phyloP scores from a whole-genome alignment of 805 yeast species.

The Candida parachauliodes region DNA sequence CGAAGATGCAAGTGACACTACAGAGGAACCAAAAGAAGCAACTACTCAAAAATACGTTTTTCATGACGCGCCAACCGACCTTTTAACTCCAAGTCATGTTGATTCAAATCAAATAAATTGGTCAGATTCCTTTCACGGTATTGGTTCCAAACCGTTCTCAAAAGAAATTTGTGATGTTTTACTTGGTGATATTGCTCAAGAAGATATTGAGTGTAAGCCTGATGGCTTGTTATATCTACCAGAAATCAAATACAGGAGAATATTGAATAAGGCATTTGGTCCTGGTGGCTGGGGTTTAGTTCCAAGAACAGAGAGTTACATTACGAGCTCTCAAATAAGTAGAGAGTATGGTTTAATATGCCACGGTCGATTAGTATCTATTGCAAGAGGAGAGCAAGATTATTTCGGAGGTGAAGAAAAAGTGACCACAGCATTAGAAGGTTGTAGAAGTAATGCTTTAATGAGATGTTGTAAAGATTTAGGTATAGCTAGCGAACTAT shows the following conservation, averaged over 20 bases:
- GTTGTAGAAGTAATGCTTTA: slow-evolving; percentile 92
- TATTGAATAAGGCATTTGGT: slow-evolving; percentile 87
- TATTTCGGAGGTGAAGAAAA: slow-evolving; percentile 79
- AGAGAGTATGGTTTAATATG: slow-evolving; percentile 88
- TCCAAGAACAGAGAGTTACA: slow-evolving; percentile 80
- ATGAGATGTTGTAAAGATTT: slow-evolving; percentile 98
- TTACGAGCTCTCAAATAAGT: slow-evolving; percentile 72
- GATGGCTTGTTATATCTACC: slow-evolving; percentile 92
- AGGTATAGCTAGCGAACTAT: slow-evolving; percentile 93
- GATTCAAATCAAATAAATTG: slow-evolving; percentile 48
- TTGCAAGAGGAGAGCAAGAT: slow-evolving; percentile 95
- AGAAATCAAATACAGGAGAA: slow-evolving; percentile 90
- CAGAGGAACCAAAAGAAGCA: not conserved
- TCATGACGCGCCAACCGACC: slow-evolving; percentile 8
- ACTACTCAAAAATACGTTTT: slow-evolving; percentile 4
- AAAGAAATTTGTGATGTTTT: slow-evolving; percentile 57
- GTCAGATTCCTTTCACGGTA: slow-evolving; percentile 83
- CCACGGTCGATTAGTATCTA: slow-evolving; percentile 81
- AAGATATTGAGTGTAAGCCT: slow-evolving; percentile 90
- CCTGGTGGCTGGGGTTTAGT: slow-evolving; percentile 99
- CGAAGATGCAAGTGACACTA: slow-evolving; percentile 3
- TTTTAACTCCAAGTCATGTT: not conserved
- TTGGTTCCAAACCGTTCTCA: slow-evolving; percentile 76
- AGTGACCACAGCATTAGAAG: slow-evolving; percentile 93
- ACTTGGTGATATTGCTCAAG: slow-evolving; percentile 55